Conservation (phyloP, 2,329 filamentous ascomycete genomes). For the Talaromyces sp. region DNA sequence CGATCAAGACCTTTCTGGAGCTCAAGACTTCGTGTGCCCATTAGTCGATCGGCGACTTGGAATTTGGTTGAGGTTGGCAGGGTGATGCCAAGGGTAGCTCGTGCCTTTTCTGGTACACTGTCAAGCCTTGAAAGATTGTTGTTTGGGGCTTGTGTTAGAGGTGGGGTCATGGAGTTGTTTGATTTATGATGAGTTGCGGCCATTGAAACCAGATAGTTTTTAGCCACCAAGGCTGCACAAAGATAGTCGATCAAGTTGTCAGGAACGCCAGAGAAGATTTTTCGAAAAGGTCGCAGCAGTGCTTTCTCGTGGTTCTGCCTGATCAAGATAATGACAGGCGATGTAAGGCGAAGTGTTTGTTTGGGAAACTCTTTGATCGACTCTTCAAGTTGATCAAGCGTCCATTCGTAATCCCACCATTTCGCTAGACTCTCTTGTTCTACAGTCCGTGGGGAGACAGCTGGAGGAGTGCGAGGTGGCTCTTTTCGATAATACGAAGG, state of each 20-base stretch:
- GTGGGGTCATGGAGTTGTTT: conserved; percentile 14
- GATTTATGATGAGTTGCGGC: conserved; percentile 21
- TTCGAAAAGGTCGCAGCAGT: conserved; percentile 28
- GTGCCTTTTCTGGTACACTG: conserved; percentile 28
- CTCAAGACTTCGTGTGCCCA: conserved; percentile 25
- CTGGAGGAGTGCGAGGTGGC: conserved; percentile 7
- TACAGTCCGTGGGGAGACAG: conserved; percentile 17
- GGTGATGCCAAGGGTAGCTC: conserved; percentile 27
- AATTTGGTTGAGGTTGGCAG: conserved; percentile 15
- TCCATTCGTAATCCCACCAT: conserved; percentile 36
- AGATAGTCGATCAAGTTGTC: conserved; percentile 31
- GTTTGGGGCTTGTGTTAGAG: conserved; percentile 1
- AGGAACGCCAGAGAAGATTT: conserved; percentile 29
- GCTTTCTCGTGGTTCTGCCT: conserved; percentile 32
- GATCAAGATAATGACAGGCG: conserved; percentile 34
- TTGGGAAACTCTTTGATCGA: conserved; percentile 31
- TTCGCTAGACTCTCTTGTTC: conserved; percentile 26
- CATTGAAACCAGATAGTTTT: conserved; percentile 31
- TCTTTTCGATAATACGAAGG: neutral
- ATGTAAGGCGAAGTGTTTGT: conserved; percentile 31
- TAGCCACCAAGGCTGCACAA: conserved; percentile 32
- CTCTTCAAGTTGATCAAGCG: conserved; percentile 32
- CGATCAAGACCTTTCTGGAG: conserved; percentile 26
- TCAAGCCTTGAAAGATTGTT: conserved; percentile 21
- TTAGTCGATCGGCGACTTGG: conserved; percentile 18